Conservation (phyloP, 2,329 filamentous ascomycete species). For the Aureobasidium sp. region DNA sequence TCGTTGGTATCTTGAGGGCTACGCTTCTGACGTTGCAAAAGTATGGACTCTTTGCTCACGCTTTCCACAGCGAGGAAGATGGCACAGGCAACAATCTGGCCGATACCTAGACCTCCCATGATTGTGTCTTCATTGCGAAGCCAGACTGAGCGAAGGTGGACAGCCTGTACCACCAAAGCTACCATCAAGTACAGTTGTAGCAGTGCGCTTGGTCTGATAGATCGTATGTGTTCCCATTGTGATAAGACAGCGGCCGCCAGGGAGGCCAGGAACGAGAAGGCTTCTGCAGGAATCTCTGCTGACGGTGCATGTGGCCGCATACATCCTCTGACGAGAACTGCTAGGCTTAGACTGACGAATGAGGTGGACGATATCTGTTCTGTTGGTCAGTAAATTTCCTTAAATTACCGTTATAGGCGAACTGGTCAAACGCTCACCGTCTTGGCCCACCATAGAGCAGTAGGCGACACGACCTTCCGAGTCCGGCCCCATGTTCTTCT, state of each 20-base stretch:
- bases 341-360: conserved; percentile 20
- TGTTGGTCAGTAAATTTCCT: not conserved
- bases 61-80: conserved; percentile 23
- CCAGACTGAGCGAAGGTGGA: conserved; percentile 21
- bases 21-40: conserved; percentile 17
- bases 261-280: conserved; percentile 19
- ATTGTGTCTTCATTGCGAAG: conserved; percentile 18
- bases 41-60: conserved; percentile 19
- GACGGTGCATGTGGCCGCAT: not conserved
- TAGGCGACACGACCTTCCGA: conserved; percentile 17
- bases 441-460: conserved; percentile 19
- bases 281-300: conserved; percentile 19
- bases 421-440: conserved; percentile 7
- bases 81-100: conserved; percentile 18
- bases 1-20: conserved; percentile 30
- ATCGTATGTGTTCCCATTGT: conserved; percentile 21
- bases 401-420: no score
- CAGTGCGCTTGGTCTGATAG: conserved; percentile 21
- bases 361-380: conserved; percentile 11
- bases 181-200: conserved; percentile 24
- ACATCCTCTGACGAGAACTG: conserved; percentile 16
- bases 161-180: conserved; percentile 21
- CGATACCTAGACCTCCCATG: conserved; percentile 13
- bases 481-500: conserved; percentile 19
- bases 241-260: conserved; percentile 19